Conservation (phyloP, 2,329 filamentous ascomycete species). For the Colletotrichum acutatum region DNA sequence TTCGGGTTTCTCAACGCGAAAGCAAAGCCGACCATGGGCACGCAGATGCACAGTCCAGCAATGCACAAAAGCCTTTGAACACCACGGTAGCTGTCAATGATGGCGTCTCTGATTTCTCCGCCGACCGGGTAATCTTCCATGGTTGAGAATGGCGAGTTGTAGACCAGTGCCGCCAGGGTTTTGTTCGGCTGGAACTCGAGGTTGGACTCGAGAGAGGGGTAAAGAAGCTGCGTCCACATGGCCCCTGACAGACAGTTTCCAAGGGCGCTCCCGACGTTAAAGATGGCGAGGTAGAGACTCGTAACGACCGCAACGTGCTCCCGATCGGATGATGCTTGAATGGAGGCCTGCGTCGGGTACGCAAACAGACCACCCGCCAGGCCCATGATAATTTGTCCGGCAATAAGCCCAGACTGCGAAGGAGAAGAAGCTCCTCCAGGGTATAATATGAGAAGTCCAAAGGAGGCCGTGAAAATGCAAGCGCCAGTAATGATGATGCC, state of each 20-base stretch:
- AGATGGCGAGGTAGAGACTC: conserved; percentile 52
- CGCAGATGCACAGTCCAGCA: conserved; percentile 37
- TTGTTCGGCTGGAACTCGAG: conserved; percentile 48
- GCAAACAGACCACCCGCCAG: conserved; percentile 68
- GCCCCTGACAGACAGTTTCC: conserved; percentile 53
- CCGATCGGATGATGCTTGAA: conserved; percentile 50
- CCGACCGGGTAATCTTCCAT: conserved; percentile 46
- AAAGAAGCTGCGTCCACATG: conserved; percentile 55
- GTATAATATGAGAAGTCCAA: conserved; percentile 65
- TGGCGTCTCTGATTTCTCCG: conserved; percentile 26
- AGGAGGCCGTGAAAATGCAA: conserved; percentile 64
- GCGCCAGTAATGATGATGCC: conserved; percentile 68
- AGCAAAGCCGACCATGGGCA: conserved; percentile 38
- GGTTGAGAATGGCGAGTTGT: conserved; percentile 49
- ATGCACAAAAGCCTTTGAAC: conserved; percentile 37
- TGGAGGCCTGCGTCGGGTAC: conserved; percentile 53
- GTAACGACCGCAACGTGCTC: conserved; percentile 53
- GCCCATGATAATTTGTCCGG: conserved; percentile 66
- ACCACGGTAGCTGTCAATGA: conserved; percentile 36
- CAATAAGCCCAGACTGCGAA: conserved; percentile 62
- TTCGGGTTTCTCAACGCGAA: conserved; percentile 37
- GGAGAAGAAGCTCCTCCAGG: conserved; percentile 57
- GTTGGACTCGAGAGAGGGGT: conserved; percentile 44
- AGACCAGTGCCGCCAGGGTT: conserved; percentile 49
- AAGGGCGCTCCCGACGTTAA: conserved; percentile 54